Evolutionary conservation across 768 basidiomycete genomes (phyloP), one percentile per base, ranked within the genome.

Genomic region (Favolaschia claudopus): DNA sequence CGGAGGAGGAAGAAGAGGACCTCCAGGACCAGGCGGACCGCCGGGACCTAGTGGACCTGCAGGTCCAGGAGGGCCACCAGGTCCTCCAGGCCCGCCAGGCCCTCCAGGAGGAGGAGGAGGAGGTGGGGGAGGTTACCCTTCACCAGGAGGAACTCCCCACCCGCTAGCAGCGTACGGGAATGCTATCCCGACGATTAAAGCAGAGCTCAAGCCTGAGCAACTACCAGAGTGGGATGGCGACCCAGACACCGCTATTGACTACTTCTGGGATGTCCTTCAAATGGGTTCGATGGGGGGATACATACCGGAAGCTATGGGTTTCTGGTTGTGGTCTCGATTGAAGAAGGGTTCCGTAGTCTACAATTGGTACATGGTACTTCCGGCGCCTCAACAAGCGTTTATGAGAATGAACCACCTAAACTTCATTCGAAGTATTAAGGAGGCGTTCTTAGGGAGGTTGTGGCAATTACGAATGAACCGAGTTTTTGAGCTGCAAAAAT

Each of bases 81-180:
- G 43, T 3, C 24, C 24, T 1, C 43, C 43, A 29, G 43, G 43
- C 4, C 25, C 43, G 6, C 43, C 43, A 10, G 43, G 43, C 7
- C 42, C 25, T 27, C 42, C 42, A 27, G 42, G 42, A 25, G 25
- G 25, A 13, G 43, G 43, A 44, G 12, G 25, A 14, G 43, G 43
- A 67, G 58, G 70, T 7, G 73, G 76, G 1, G 72, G 42, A 5
- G 20, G 20, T 7, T 9, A 34, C 50, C n/a, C n/a, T n/a, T n/a
- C n/a, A n/a, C 25, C 31, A 7, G 81, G 80, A 64, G 77, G 77
- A 17, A 12, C 20, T 27, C 79, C n/a, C n/a, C n/a, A n/a, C n/a
- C n/a, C n/a, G n/a, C n/a, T n/a, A n/a, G n/a, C n/a, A n/a, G n/a
- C 81, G 7, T 74, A 73, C 64, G 67, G 79, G 45, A 57, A 32